phyloP scores from a whole-genome alignment of 108 stramenopile genomes.

The Fragilariopsis cylindrus region DNA sequence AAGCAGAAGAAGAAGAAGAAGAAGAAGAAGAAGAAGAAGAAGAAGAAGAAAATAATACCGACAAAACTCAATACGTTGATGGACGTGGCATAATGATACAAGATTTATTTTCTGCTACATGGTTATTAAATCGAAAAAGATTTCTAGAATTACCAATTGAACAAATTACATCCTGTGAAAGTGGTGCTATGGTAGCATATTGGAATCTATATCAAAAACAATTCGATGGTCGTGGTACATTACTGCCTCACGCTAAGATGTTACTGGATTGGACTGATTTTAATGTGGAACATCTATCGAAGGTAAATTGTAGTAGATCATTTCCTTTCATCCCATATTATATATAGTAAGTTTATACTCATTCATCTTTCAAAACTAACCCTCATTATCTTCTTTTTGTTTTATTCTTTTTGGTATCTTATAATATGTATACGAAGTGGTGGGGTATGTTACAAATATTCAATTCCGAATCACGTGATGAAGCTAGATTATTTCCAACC shows the following conservation, averaged over 20 bases:
- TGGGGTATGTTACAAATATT: slow-evolving; percentile 5
- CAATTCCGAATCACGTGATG: neutral
- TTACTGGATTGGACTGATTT: slow-evolving; percentile 15
- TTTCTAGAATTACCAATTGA: neutral
- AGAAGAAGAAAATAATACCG: too few species aligned
- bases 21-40: too few species aligned
- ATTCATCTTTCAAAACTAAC: too few species aligned
- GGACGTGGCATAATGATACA: too few species aligned
- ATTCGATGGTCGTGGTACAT: neutral
- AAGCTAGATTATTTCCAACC: neutral
- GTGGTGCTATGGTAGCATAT: neutral
- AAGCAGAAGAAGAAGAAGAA: too few species aligned
- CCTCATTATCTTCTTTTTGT: too few species aligned
- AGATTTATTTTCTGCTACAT: slow-evolving; percentile 11
- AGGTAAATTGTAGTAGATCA: neutral
- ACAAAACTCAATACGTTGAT: too few species aligned
- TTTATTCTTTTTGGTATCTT: too few species aligned
- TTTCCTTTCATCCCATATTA: too few species aligned
- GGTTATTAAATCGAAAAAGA: slow-evolving; percentile 1
- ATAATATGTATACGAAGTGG: neutral
- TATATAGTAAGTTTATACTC: too few species aligned
- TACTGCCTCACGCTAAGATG: neutral
- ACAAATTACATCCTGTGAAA: neutral
- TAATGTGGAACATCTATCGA: slow-evolving; percentile 1
- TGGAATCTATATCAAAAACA: too few species aligned